Conservation (phyloP, 371 early-diverging fungal species). For the Syncephalastrum contaminatum region DNA sequence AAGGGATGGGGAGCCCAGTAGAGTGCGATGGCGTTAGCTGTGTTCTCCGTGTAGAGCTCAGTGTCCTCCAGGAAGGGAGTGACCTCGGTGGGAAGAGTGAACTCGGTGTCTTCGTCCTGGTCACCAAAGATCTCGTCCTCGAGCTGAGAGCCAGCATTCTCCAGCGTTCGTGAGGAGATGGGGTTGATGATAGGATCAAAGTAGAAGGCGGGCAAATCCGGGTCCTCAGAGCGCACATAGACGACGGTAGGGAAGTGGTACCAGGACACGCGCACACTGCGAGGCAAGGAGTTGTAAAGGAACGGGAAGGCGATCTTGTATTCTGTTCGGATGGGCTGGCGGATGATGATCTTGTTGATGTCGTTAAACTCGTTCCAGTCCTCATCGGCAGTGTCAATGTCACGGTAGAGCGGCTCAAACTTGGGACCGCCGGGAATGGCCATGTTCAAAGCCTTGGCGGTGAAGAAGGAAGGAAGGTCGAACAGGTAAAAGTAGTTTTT, state of each 20-base stretch:
- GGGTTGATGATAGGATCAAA: slow-evolving; percentile 97
- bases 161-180: slow-evolving; percentile 80
- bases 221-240: slow-evolving; percentile 89
- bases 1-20: slow-evolving; percentile 99
- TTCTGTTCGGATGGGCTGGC: slow-evolving; percentile 97
- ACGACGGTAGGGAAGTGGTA: slow-evolving; percentile 94
- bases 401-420: slow-evolving; percentile 96
- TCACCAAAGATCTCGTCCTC: slow-evolving; percentile 91
- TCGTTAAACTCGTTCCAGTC: slow-evolving; percentile 99
- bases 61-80: slow-evolving; percentile 82
- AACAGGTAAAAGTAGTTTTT: slow-evolving; percentile 97
- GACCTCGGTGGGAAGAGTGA: slow-evolving; percentile 80
- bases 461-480: slow-evolving; percentile 92
- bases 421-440: slow-evolving; percentile 99
- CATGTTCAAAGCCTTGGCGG: slow-evolving; percentile 97
- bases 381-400: slow-evolving; percentile 94
- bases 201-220: slow-evolving; percentile 96
- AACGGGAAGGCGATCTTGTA: slow-evolving; percentile 98
- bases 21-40: slow-evolving; percentile 87
- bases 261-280: slow-evolving; percentile 88
- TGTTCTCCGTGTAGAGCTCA: slow-evolving; percentile 87
- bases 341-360: slow-evolving; percentile 98
- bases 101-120: slow-evolving; percentile 68
- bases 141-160: slow-evolving; percentile 51
- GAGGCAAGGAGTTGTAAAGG: slow-evolving; percentile 95